A percentile compares a stretch with the other conserved stretches of the same genome.
phyloP scores from a whole-genome alignment of 129 eudicot species.

The Pittosporum tobira region DNA sequence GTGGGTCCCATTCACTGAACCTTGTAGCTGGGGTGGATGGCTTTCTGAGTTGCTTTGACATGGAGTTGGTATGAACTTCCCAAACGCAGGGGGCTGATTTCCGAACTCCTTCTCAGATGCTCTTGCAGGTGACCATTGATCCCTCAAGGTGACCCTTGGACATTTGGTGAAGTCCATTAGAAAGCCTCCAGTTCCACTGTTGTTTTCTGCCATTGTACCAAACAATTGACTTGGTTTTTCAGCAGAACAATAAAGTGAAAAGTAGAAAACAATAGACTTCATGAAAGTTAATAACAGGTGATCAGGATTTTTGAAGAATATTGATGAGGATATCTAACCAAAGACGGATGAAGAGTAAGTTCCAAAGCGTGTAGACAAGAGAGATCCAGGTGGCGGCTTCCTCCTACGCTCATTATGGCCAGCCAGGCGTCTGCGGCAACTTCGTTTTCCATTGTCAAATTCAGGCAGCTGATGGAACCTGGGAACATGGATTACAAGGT shows the following conservation, averaged over 20 bases:
- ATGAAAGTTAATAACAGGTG: background rate
- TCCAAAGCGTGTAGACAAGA: constrained; percentile 64
- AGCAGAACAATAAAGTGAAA: background rate
- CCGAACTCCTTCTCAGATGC: constrained; percentile 18
- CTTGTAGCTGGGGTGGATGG: constrained; percentile 32
- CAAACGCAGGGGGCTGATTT: constrained; percentile 24
- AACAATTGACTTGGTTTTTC: constrained; percentile 5
- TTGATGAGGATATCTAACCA: constrained; percentile 35
- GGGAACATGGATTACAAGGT: background rate
- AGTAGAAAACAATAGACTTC: background rate
- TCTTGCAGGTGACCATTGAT: constrained; percentile 42
- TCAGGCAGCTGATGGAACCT: constrained; percentile 90
- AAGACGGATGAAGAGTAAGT: constrained; percentile 41
- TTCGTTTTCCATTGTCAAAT: constrained; percentile 86
- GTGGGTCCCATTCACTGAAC: constrained; percentile 22
- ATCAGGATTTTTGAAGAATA: background rate
- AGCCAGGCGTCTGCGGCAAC: constrained; percentile 91
- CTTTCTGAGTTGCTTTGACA: constrained; percentile 59
- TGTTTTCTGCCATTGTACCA: constrained; percentile 32
- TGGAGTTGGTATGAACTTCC: constrained; percentile 37
- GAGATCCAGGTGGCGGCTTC: constrained; percentile 72
- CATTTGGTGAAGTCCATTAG: constrained; percentile 72
- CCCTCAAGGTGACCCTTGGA: constrained; percentile 29
- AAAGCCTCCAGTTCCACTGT: constrained; percentile 53
- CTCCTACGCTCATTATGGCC: constrained; percentile 96